A percentile compares a stretch with the other conserved stretches of the same genome.
phyloP scores from a whole-genome alignment of 176 grass and related monocot genomes.

The Carex scoparia region DNA sequence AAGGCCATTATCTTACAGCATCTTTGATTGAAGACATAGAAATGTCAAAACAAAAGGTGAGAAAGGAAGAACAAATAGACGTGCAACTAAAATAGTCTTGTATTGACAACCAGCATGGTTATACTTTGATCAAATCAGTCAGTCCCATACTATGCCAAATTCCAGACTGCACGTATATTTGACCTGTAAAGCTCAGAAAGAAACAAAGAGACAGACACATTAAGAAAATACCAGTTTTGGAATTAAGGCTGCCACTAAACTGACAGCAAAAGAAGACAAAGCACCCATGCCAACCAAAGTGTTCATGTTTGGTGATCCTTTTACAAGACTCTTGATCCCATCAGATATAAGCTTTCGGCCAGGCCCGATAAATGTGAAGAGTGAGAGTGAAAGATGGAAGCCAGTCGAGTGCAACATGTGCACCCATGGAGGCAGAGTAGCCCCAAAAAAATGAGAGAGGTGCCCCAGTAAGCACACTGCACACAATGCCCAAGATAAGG shows the following conservation, averaged over 20 bases:
- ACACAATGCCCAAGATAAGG: slow-evolving; percentile 96
- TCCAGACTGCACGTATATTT: background rate
- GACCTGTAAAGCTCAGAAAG: background rate
- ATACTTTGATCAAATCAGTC: background rate
- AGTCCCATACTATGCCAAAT: background rate
- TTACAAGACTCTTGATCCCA: slow-evolving; percentile 69
- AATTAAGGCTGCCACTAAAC: slow-evolving; percentile 68
- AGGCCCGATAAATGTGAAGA: slow-evolving; percentile 87
- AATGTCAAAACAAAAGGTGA: background rate
- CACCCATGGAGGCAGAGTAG: slow-evolving; percentile 47
- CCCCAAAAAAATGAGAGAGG: slow-evolving; percentile 70
- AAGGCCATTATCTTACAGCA: background rate
- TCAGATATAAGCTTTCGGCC: slow-evolving; percentile 82
- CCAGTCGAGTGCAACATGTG: slow-evolving; percentile 73
- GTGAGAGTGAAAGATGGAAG: slow-evolving; percentile 86
- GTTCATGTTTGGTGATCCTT: slow-evolving; percentile 90
- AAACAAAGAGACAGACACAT: background rate
- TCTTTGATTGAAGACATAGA: background rate
- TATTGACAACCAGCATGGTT: background rate
- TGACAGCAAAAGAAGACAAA: slow-evolving; percentile 88
- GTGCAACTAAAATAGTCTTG: background rate
- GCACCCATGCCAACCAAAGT: slow-evolving; percentile 94
- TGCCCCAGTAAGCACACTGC: slow-evolving; percentile 80
- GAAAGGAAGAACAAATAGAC: background rate
- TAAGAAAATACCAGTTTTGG: slow-evolving; percentile 70